Evolutionary conservation across 1,284 basidiomycete genomes (phyloP), one percentile per base, ranked within the genome.

Genomic region (Sporisorium scitamineum): DNA sequence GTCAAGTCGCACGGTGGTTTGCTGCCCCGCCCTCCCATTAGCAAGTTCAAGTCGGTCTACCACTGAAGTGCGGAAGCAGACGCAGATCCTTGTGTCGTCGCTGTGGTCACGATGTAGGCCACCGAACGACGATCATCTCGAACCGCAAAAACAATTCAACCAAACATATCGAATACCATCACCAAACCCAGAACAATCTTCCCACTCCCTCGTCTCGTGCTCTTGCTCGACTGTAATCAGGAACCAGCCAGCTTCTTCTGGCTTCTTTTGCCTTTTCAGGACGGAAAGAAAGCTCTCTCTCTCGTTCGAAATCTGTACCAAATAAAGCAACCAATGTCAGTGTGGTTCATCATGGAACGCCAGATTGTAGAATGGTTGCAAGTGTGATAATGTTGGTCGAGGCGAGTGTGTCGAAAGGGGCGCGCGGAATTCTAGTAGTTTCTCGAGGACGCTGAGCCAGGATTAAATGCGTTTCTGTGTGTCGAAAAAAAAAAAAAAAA

Each of bases 1-100:
- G 81, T 86, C 60, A 79, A 79, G 54, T 79, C 76, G 37, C 85
- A 86, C 66, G 81, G 74, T 52, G 76, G 74, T 50, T 53, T 84
- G 44, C 61, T 81, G 41, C 79, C 79, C 47, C 81, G 80, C 41
- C 81, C 81, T n/a, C 72, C 72, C 39, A 61, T 74, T 29, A 54
- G 62, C 69, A 67, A 61, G 51, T 80, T 76, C 54, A 66, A 65
- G 32, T 78, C 75, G 52, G 81, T 83, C 45, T 83, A 80, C 77
- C 67, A 81, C 66, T 79, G 68, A 29, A 11, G 5, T 22, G 31
- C 42, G 24, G 6, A 34, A 6, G 10, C n/a, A 20, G 27, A 31
- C 14, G 7, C 24, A 14, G 34, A 13, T 11, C 14, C 34, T 34
- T 34, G 34, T 34, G 34, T 34, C 34, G 5, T 14, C 7, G 34